Evolutionary conservation across 2,329 filamentous ascomycete species (phyloP).

Genomic region (Shiraia sp.): DNA sequence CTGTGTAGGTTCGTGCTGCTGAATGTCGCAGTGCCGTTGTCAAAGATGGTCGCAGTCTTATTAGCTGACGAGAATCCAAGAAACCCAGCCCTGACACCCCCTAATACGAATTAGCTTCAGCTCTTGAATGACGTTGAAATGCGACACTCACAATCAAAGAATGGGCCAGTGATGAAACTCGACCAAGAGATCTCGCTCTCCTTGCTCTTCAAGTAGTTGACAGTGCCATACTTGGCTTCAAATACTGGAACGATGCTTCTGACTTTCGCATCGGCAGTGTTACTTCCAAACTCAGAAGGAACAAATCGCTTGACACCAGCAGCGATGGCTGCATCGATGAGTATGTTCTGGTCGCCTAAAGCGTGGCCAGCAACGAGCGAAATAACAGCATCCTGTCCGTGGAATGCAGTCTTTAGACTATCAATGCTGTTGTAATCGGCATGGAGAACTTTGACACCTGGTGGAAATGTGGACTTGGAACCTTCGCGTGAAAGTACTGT

Average conservation of each 20-base stretch:
- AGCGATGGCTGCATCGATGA: conserved; percentile 63
- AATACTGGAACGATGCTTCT: conserved; percentile 56
- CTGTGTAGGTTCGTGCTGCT: conserved; percentile 56
- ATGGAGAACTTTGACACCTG: conserved; percentile 49
- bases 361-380: conserved; percentile 50
- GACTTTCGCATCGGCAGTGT: conserved; percentile 41
- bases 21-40: conserved; percentile 59
- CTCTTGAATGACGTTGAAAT: too few species aligned
- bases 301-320: conserved; percentile 66
- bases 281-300: conserved; percentile 62
- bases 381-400: conserved; percentile 62
- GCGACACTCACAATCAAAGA: conserved; percentile 35
- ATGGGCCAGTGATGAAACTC: conserved; percentile 51
- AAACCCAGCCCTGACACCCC: conserved; percentile 56
- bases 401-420: conserved; percentile 56
- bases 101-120: conserved; percentile 20
- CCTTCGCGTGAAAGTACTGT: conserved; percentile 59
- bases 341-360: conserved; percentile 51
- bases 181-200: conserved; percentile 61
- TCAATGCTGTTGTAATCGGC: conserved; percentile 54
- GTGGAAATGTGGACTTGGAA: conserved; percentile 48
- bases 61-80: conserved; percentile 56
- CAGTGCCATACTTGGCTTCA: conserved; percentile 50
- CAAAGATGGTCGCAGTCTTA: conserved; percentile 59
- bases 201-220: conserved; percentile 58